Percentiles rank a stretch among this genome's conserved stretches.
phyloP scores from a whole-genome alignment of 345 rosid genomes.

The Lumnitzera racemosa region DNA sequence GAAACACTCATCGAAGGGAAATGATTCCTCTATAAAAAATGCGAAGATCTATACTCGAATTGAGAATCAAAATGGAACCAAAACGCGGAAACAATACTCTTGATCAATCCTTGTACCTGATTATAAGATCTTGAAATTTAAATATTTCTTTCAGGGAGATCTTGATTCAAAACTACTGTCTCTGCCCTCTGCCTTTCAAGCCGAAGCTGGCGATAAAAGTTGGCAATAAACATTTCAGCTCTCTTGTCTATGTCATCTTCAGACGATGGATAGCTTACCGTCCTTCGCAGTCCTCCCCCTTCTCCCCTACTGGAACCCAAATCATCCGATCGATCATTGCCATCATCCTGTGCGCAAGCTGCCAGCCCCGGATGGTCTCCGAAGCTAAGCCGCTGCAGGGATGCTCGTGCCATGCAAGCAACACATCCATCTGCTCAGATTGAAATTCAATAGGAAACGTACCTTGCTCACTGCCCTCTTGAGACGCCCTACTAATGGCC shows the following conservation, averaged over 20 bases:
- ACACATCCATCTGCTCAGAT: constrained; percentile 41
- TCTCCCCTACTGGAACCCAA: constrained; percentile 17
- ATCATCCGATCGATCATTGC: constrained; percentile 7
- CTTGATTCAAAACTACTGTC: constrained; percentile 28
- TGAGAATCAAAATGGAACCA: no score
- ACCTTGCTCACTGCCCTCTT: constrained; percentile 68
- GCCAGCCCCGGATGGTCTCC: constrained; percentile 49
- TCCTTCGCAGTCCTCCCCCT: constrained; percentile 27
- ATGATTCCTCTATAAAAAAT: no score
- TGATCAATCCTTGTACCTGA: no score
- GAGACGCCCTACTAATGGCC: constrained; percentile 46
- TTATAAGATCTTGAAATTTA: background rate
- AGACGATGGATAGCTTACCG: constrained; percentile 33
- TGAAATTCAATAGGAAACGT: constrained; percentile 39
- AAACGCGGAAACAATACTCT: no score
- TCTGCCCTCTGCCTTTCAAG: constrained; percentile 62
- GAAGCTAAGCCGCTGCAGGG: constrained; percentile 40
- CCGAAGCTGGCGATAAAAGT: constrained; percentile 68
- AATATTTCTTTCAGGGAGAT: constrained; percentile 23
- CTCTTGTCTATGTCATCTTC: constrained; percentile 63
- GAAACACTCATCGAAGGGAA: no score
- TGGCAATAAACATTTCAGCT: constrained; percentile 72
- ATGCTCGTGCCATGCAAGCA: constrained; percentile 27
- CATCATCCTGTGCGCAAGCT: constrained; percentile 22
- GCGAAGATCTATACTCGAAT: no score